Conservation (phyloP, 2,329 filamentous ascomycete species). For the Ophiosphaerella narmari region DNA sequence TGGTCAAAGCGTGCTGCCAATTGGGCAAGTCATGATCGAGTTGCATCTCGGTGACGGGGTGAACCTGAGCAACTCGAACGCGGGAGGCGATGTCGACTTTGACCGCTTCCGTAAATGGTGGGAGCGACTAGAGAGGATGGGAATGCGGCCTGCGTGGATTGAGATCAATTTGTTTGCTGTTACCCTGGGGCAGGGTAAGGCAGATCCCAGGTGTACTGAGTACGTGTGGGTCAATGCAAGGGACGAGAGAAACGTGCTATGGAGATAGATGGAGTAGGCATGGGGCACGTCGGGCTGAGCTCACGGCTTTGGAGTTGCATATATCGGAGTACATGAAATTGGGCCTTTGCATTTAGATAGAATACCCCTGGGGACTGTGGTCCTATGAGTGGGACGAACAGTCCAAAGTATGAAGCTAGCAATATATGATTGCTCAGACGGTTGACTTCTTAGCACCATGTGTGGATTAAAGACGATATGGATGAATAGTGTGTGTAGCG, state of each 20-base stretch:
- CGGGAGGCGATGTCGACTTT: constrained; percentile 28
- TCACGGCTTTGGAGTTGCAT: no score
- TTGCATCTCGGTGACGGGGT: constrained; percentile 34
- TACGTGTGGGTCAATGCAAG: constrained; percentile 42
- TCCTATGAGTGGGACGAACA: no score
- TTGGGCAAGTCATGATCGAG: constrained; percentile 43
- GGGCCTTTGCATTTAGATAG: no score
- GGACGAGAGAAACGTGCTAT: constrained; percentile 34
- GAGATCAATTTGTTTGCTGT: constrained; percentile 41
- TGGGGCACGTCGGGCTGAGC: no score
- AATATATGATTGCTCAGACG: no score
- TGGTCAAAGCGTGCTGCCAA: constrained; percentile 30
- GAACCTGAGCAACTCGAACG: constrained; percentile 4
- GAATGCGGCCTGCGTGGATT: constrained; percentile 42
- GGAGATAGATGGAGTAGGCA: constrained; percentile 11
- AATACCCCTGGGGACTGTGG: no score
- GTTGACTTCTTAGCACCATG: no score
- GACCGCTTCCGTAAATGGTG: constrained; percentile 37
- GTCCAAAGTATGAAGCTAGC: no score
- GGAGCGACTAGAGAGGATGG: constrained; percentile 41
- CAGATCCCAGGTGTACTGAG: constrained; percentile 38
- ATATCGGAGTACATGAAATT: no score
- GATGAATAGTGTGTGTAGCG: no score
- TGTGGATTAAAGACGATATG: no score
- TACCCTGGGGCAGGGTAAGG: constrained; percentile 30